These are phyloP conservation scores for Draba incana DNA, from an alignment of 345 rosid genomes.

Conservation along the genomic window DNA sequence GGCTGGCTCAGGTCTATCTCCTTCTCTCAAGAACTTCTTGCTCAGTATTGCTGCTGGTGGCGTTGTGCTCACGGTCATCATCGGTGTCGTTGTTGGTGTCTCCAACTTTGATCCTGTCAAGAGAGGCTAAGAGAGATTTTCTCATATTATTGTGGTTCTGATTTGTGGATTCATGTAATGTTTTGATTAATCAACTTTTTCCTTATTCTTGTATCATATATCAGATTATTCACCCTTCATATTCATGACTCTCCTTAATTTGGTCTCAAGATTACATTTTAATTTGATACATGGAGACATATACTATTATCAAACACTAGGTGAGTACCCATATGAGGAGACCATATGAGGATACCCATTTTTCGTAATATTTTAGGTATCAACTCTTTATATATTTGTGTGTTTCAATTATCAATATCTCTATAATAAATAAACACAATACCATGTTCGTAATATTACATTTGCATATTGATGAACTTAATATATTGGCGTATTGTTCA, in stretches of 20 bases:
- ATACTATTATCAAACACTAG: neutral
- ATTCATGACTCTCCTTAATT: neutral
- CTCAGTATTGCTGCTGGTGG: slow-evolving; percentile 82
- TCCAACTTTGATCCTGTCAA: slow-evolving; percentile 69
- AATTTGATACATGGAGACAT: neutral
- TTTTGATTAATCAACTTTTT: slow-evolving; percentile 14
- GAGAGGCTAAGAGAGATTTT: slow-evolving; percentile 46
- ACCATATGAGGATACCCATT: too few relatives aligned
- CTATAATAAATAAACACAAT: too few relatives aligned
- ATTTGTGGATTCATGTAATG: slow-evolving; percentile 21
- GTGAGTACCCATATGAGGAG: too few relatives aligned
- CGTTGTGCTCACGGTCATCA: slow-evolving; percentile 52
- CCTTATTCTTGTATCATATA: neutral
- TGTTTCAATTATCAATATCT: too few relatives aligned
- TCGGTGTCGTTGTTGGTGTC: slow-evolving; percentile 85
- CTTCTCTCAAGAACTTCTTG: slow-evolving; percentile 95
- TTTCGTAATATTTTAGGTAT: too few relatives aligned
- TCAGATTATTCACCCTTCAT: neutral
- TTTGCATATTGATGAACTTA: too few relatives aligned
- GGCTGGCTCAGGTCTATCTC: slow-evolving; percentile 58
- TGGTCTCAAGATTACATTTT: neutral
- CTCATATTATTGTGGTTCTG: neutral
- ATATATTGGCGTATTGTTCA: too few relatives aligned
- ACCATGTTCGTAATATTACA: too few relatives aligned
- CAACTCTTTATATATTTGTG: too few relatives aligned